Evolutionary conservation across 2,329 filamentous ascomycete species (phyloP), one percentile per base, ranked within the genome.

Genomic region (Colletotrichum sp.): DNA sequence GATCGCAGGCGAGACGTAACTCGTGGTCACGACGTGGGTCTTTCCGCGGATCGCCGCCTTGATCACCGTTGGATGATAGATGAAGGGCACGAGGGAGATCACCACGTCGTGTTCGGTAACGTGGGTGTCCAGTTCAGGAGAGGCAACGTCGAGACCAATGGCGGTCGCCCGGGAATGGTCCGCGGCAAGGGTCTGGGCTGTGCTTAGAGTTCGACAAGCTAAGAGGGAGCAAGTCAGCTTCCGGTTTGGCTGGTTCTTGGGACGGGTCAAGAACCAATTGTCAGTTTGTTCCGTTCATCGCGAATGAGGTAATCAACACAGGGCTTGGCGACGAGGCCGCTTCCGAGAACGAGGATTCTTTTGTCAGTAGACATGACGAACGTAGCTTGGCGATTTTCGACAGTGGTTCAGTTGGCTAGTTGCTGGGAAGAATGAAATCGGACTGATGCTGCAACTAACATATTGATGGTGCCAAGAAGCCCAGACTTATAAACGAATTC

Each of bases 1-100:
- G 91, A 95, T 94, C 16, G 92, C 92, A 2, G 92, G 91, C 9
- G 92, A 94, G 73, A 94, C 91, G 81, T 95, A 95, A n/a, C 90
- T 92, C n/a, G 93, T 94, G 30, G 93, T 95, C 77, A 95, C 93
- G 30, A 95, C 92, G 85, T 95, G 85, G 84, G 92, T 94, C 89
- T 94, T 94, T 77, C 89, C 89, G 77, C 89, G 89, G 84, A 95
- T 94, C 62, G 92, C 93, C 8, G 91, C 90, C 84, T 93, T 92
- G 87, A 94, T 93, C 77, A 95, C 92, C 5, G 68, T 59, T 1
- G 79, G 75, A 57, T 84, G 79, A 57, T 80, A 36, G 4, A 74
- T 62, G 55, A 78, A 82, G 0, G 81, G 81, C 4, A 82, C 78
- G 12, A 81, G 78, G 2, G 79, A 80, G 8, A 82, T 76, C 18